Evolutionary conservation across 768 basidiomycete genomes (phyloP).

Genomic region (Stropharia rugosoannulata): DNA sequence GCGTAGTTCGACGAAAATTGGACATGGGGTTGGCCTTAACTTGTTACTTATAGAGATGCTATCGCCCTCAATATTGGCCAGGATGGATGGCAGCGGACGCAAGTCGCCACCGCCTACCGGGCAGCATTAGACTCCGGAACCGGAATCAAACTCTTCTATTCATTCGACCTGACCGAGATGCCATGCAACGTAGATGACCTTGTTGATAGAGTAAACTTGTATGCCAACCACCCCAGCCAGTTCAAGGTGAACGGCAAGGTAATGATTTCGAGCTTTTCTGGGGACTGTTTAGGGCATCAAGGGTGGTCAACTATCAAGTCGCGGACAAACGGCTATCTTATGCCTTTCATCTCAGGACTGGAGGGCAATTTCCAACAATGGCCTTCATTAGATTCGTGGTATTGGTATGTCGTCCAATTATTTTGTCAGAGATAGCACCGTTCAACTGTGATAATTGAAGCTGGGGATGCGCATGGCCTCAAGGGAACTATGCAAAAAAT

Average conservation of each 20-base stretch:
- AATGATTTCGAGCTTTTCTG: conserved; percentile 62
- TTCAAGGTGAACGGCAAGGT: conserved; percentile 51
- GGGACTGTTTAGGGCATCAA: conserved; percentile 54
- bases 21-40: conserved; percentile 13
- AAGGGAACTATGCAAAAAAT: conserved; percentile 41
- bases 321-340: conserved; percentile 43
- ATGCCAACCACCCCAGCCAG: conserved; percentile 51
- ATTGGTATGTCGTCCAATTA: conserved; percentile 33
- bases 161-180: conserved; percentile 55
- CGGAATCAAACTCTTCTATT: conserved; percentile 54
- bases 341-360: conserved; percentile 59
- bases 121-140: conserved; percentile 42
- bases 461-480: conserved; percentile 68
- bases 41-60: conserved; percentile 41
- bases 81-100: conserved; percentile 48
- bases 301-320: conserved; percentile 48
- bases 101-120: conserved; percentile 48
- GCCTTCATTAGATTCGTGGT: conserved; percentile 49
- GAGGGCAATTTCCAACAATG: conserved; percentile 45
- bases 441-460: conserved; percentile 10
- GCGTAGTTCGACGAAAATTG: conserved; percentile 22
- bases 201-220: conserved; percentile 44
- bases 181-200: conserved; percentile 42
- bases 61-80: conserved; percentile 64
- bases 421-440: not conserved